Evolutionary conservation across 768 basidiomycete genomes (phyloP).

Genomic region (Tephrocybe sp.): DNA sequence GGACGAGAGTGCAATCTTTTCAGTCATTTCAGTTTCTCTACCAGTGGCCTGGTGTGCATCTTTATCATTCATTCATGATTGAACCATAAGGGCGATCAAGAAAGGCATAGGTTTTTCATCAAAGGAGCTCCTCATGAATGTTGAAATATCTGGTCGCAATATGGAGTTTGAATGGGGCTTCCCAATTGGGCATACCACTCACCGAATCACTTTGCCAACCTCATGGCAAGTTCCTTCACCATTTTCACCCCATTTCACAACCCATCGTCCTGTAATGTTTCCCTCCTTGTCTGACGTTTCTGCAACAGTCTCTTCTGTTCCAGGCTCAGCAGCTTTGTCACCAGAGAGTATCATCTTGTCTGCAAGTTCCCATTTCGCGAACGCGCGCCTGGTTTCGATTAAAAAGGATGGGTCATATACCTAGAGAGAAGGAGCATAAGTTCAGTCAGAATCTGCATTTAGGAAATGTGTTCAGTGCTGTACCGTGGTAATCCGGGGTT

Average conservation of each 20-base stretch:
- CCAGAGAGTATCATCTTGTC: conserved; percentile 47
- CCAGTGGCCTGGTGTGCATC: too few relatives aligned
- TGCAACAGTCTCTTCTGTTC: conserved; percentile 75
- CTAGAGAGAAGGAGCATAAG: conserved; percentile 22
- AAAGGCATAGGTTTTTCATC: background rate
- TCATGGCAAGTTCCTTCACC: conserved; percentile 63
- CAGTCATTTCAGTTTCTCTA: too few relatives aligned
- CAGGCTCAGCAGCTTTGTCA: conserved; percentile 35
- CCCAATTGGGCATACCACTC: background rate
- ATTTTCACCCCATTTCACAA: conserved; percentile 71
- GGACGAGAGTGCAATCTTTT: too few relatives aligned
- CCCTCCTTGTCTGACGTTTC: conserved; percentile 66
- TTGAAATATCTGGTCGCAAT: conserved; percentile 37
- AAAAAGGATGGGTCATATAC: conserved; percentile 76
- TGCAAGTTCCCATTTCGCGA: conserved; percentile 83
- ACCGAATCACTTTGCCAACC: conserved; percentile 70
- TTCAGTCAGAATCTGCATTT: too few relatives aligned
- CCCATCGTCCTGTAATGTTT: conserved; percentile 69
- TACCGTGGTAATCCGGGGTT: conserved; percentile 63
- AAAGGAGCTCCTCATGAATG: conserved; percentile 46
- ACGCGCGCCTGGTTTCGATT: conserved; percentile 62
- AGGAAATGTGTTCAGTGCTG: too few relatives aligned
- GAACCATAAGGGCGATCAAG: too few relatives aligned
- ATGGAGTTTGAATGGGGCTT: background rate
- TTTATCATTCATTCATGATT: too few relatives aligned